These are phyloP conservation scores for Fonsecaea pedrosoi DNA, from an alignment of 2,329 filamentous ascomycete genomes.

Conservation along the genomic window DNA sequence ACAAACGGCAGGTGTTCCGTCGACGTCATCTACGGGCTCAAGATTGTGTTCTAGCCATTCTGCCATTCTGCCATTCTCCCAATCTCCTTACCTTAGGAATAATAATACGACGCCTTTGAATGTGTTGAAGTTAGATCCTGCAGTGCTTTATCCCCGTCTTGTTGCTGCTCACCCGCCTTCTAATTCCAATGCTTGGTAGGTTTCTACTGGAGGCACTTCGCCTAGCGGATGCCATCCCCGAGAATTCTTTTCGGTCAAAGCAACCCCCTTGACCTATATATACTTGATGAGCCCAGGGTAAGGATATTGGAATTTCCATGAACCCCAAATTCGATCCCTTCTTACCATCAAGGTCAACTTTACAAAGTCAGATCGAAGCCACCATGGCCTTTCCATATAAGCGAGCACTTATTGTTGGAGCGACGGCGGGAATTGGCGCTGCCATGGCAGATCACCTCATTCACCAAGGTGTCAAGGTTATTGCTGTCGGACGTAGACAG, in stretches of 20 bases:
- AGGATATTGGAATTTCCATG: neutral
- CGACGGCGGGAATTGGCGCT: constrained; percentile 61
- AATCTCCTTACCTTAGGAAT: neutral
- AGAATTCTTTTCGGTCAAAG: neutral
- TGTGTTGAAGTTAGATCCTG: neutral
- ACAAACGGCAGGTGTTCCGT: constrained; percentile 19
- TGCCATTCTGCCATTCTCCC: neutral
- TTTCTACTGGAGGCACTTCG: neutral
- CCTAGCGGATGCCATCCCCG: neutral
- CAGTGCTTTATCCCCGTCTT: neutral
- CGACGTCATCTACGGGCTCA: neutral
- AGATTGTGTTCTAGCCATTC: neutral
- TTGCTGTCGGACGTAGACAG: constrained; percentile 63
- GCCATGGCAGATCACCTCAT: constrained; percentile 58
- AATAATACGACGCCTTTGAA: neutral
- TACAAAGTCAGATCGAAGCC: neutral
- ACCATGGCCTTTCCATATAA: constrained; percentile 63
- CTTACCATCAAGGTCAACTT: neutral
- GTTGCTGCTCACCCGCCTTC: neutral
- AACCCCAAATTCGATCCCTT: neutral
- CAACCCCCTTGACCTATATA: neutral
- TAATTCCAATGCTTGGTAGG: neutral
- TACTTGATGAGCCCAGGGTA: neutral
- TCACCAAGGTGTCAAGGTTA: constrained; percentile 58
- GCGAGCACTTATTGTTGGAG: constrained; percentile 62